Conservation (phyloP, 306 rosid species). For the Chamaecrista fasciculata region DNA sequence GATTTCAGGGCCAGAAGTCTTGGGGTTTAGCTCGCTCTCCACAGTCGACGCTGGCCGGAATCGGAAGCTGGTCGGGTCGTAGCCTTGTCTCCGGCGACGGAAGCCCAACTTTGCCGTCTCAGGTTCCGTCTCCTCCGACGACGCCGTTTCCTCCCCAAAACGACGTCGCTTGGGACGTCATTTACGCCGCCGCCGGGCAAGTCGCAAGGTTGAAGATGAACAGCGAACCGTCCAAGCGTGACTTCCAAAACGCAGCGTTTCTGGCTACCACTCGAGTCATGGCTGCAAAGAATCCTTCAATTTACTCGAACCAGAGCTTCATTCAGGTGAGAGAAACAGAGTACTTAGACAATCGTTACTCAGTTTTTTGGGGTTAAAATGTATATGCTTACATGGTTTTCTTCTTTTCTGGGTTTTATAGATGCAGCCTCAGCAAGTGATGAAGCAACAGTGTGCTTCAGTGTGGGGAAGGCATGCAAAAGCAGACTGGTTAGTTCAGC, state of each 20-base stretch:
- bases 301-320: slow-evolving; percentile 34
- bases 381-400: too few species aligned
- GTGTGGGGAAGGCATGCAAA: slow-evolving; percentile 50
- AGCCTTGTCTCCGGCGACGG: slow-evolving; percentile 57
- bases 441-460: slow-evolving; percentile 37
- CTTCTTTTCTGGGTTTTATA: neutral
- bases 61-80: slow-evolving; percentile 68
- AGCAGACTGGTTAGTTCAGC: slow-evolving; percentile 41
- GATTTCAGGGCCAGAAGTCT: slow-evolving; percentile 16
- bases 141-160: slow-evolving; percentile 48
- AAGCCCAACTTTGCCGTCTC: slow-evolving; percentile 68
- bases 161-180: slow-evolving; percentile 65
- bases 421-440: slow-evolving; percentile 29
- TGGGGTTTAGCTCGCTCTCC: slow-evolving; percentile 62
- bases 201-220: slow-evolving; percentile 74
- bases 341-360: too few species aligned
- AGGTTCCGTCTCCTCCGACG: slow-evolving; percentile 67
- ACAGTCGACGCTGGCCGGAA: slow-evolving; percentile 73
- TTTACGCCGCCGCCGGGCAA: slow-evolving; percentile 76
- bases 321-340: slow-evolving; percentile 23
- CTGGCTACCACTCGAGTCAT: slow-evolving; percentile 24
- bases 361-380: too few species aligned
- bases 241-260: slow-evolving; percentile 33
- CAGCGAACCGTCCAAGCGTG: slow-evolving; percentile 25
- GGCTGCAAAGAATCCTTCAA: slow-evolving; percentile 11